Conservation (phyloP, 2,329 filamentous ascomycete genomes). For the Bipolaris gigantea region DNA sequence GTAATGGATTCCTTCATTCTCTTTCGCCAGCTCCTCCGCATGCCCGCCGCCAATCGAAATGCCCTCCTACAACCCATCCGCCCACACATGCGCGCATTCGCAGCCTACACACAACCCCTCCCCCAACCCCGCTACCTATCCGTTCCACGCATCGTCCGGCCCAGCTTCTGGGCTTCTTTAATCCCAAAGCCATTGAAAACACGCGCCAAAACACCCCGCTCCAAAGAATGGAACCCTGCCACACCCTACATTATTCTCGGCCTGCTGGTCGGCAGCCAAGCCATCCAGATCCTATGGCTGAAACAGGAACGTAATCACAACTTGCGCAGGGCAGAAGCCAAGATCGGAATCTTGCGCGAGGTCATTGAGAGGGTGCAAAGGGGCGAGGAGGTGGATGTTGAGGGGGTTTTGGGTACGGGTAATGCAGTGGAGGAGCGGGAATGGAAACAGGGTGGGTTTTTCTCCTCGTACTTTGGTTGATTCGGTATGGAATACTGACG, state of each 20-base stretch:
- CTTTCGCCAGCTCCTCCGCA: constrained; percentile 35
- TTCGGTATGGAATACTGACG: constrained; percentile 14
- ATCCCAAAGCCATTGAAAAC: constrained; percentile 38
- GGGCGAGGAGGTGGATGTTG: constrained; percentile 65
- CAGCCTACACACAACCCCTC: constrained; percentile 20
- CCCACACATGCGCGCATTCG: constrained; percentile 28
- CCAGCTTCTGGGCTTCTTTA: constrained; percentile 44
- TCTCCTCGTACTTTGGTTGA: background rate
- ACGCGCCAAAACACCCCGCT: constrained; percentile 9
- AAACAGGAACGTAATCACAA: constrained; percentile 75
- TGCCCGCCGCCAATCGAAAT: constrained; percentile 25
- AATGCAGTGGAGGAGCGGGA: constrained; percentile 73
- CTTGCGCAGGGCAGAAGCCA: constrained; percentile 74
- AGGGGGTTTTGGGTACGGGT: constrained; percentile 77
- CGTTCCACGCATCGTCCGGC: constrained; percentile 42
- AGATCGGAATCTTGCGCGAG: constrained; percentile 75
- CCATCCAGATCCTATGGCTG: constrained; percentile 86
- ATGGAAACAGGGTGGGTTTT: constrained; percentile 77
- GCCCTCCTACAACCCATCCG: constrained; percentile 18
- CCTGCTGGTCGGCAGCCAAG: constrained; percentile 88
- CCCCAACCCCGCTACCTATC: constrained; percentile 27
- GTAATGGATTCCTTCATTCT: constrained; percentile 31
- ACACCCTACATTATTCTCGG: constrained; percentile 68
- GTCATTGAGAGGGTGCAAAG: constrained; percentile 57
- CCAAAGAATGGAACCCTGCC: constrained; percentile 56